A percentile compares a stretch with the other conserved stretches of the same genome.
These are phyloP conservation scores for Nitzschia sp. DNA, from an alignment of 108 stramenopile species.

Conservation along the genomic window DNA sequence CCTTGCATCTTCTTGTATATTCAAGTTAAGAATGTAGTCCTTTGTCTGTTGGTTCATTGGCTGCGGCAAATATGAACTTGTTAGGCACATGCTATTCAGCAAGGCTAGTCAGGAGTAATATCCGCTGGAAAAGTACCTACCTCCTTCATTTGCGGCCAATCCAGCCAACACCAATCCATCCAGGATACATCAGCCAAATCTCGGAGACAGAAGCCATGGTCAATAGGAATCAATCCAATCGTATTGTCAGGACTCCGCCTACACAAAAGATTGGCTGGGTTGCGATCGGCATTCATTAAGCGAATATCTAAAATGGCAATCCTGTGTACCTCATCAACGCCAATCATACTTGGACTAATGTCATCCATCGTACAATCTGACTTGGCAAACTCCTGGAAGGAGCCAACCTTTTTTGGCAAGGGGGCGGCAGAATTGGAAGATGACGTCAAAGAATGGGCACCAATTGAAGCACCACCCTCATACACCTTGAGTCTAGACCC, in stretches of 20 bases:
- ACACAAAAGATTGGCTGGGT: conserved; percentile 91
- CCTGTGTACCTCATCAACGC: conserved; percentile 91
- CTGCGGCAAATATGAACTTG: conserved; percentile 22
- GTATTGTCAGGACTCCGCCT: conserved; percentile 68
- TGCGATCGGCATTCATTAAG: conserved; percentile 95
- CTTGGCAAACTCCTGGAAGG: conserved; percentile 90
- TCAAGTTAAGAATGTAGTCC: conserved; percentile 67
- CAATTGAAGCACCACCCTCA: conserved; percentile 81
- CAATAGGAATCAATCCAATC: conserved; percentile 91
- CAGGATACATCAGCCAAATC: conserved; percentile 89
- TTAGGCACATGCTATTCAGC: neutral
- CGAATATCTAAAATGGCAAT: conserved; percentile 98
- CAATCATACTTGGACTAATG: conserved; percentile 78
- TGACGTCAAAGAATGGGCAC: conserved; percentile 69
- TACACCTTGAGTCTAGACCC: conserved; percentile 62
- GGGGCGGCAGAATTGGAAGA: neutral
- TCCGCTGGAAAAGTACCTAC: too few relatives aligned
- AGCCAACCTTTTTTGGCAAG: conserved; percentile 82
- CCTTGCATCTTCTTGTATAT: conserved; percentile 74
- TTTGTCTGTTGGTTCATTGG: conserved; percentile 61
- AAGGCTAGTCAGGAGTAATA: too few relatives aligned
- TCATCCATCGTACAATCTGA: conserved; percentile 92
- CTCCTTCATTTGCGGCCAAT: conserved; percentile 93
- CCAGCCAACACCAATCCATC: conserved; percentile 99
- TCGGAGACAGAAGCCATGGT: conserved; percentile 97